Conservation (phyloP, 148 eudicot genomes). For the Arbutus unedo region DNA sequence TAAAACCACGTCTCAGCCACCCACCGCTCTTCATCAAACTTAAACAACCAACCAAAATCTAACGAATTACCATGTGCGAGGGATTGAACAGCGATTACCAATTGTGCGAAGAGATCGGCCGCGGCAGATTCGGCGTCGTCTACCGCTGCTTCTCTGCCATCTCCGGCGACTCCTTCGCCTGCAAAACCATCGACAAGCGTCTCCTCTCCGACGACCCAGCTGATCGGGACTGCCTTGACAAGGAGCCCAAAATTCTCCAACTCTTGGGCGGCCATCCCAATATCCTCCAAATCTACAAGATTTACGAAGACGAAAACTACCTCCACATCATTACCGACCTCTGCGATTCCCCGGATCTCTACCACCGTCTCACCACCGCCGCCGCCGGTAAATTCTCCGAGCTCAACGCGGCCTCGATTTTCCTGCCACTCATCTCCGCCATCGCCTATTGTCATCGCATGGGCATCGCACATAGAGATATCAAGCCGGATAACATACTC, state of each 20-base stretch:
- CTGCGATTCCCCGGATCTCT: conserved; percentile 38
- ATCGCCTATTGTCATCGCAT: conserved; percentile 65
- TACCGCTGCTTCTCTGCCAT: conserved; percentile 57
- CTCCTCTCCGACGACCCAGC: conserved; percentile 41
- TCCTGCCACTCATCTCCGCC: conserved; percentile 46
- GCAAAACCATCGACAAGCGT: conserved; percentile 64
- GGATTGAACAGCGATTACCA: conserved; percentile 55
- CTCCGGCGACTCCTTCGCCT: conserved; percentile 41
- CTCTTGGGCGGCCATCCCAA: conserved; percentile 31
- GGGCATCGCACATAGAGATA: conserved; percentile 68
- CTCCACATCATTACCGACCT: conserved; percentile 43
- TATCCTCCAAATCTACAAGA: conserved; percentile 25
- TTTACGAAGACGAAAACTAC: conserved; percentile 41
- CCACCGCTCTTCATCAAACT: neutral
- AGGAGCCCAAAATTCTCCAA: conserved; percentile 44
- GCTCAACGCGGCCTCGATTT: conserved; percentile 40
- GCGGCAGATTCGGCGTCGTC: conserved; percentile 78
- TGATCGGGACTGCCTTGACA: conserved; percentile 50
- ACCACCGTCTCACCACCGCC: conserved; percentile 22
- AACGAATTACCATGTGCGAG: conserved; percentile 37
- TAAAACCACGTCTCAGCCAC: neutral
- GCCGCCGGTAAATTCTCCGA: conserved; percentile 37
- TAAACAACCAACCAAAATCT: neutral
- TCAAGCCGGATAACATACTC: conserved; percentile 78
- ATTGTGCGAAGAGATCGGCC: conserved; percentile 74